Evolutionary conservation across 2,329 filamentous ascomycete genomes (phyloP), one percentile per base, ranked within the genome.

Genomic region (Rutstroemia sp.): DNA sequence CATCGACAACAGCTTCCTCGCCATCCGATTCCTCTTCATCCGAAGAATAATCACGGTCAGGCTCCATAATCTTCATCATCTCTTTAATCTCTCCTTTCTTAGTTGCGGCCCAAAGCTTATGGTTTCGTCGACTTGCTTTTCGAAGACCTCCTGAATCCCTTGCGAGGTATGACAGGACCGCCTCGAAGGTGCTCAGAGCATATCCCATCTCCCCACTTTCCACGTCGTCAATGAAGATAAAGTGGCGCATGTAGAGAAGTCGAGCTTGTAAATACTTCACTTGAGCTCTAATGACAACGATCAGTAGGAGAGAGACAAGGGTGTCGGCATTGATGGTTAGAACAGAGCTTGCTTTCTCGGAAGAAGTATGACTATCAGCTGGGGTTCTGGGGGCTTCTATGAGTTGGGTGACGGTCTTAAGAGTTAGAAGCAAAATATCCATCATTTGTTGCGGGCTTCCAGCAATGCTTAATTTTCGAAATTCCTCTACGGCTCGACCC

Each of bases 161-260:
- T 8, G 86, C 82, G 2, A 99, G 80, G 69, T 99, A 97, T 1
- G 89, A 85, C 36, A 99, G 73, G 0, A 99, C 94, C 6, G 91
- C 94, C 71, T 99, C 94, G 58, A 97, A 89, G 0, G 94, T 99
- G 71, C 92, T 97, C 51, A 99, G 73, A 0, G 92, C 92, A 71
- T 99, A 99, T 8, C 94, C 94, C 77, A 95, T 87, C 73, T 99
- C 94, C 49, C 94, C 94, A 59, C 85, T 95, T 63, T 99, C 94
- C 8, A 99, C 91, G 72, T 99, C 94, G 65, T 97, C 94, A 51
- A 96, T 92, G 71, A 96, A 99, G 63, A 96, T 94, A 68, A 96
- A 99, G 67, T 95, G 90, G 45, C 92, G 88, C 79, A 97, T 96
- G 69, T 97, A 99, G n/a, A 88, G 78, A 48, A 99, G 75, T 19